Evolutionary conservation across 176 grass and related monocot genomes (phyloP).

Genomic region (Musa itinerans): DNA sequence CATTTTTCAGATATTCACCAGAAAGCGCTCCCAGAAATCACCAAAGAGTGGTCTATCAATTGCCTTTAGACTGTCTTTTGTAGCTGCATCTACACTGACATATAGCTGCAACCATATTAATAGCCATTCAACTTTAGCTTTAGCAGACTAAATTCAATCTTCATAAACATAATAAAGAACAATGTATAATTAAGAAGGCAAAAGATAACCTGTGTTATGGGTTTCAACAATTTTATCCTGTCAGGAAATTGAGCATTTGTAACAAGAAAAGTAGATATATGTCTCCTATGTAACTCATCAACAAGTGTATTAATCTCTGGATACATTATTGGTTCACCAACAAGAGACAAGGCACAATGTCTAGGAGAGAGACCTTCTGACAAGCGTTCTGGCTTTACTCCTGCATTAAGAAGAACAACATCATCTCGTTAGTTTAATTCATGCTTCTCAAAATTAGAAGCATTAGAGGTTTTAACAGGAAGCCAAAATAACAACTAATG

Average conservation of each 20-base stretch:
- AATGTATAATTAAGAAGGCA: slow-evolving; percentile 5
- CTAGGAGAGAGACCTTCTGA: slow-evolving; percentile 73
- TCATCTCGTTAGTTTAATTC: not conserved
- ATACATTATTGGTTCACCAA: slow-evolving; percentile 98
- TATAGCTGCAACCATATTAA: slow-evolving; percentile 52
- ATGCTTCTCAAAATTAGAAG: not conserved
- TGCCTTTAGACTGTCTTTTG: slow-evolving; percentile 93
- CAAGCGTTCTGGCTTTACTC: slow-evolving; percentile 66
- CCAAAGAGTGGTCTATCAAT: slow-evolving; percentile 87
- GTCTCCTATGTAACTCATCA: slow-evolving; percentile 70
- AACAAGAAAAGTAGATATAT: slow-evolving; percentile 92
- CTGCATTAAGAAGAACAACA: slow-evolving; percentile 28
- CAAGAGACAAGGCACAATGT: slow-evolving; percentile 95
- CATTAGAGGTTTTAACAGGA: not conserved
- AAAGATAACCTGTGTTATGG: slow-evolving; percentile 72
- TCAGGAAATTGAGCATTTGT: slow-evolving; percentile 99
- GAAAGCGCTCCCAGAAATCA: slow-evolving; percentile 97
- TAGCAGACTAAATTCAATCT: slow-evolving; percentile 1
- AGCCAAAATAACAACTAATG: not conserved
- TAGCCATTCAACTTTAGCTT: not conserved
- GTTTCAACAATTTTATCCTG: slow-evolving; percentile 63
- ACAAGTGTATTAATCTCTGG: slow-evolving; percentile 93
- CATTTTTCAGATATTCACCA: slow-evolving; percentile 39
- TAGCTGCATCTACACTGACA: slow-evolving; percentile 92
- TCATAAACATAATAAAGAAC: not conserved